Base-by-base conservation (phyloP, 2,329 filamentous ascomycete species). In the Beauveria pseudobassiana region DNA sequence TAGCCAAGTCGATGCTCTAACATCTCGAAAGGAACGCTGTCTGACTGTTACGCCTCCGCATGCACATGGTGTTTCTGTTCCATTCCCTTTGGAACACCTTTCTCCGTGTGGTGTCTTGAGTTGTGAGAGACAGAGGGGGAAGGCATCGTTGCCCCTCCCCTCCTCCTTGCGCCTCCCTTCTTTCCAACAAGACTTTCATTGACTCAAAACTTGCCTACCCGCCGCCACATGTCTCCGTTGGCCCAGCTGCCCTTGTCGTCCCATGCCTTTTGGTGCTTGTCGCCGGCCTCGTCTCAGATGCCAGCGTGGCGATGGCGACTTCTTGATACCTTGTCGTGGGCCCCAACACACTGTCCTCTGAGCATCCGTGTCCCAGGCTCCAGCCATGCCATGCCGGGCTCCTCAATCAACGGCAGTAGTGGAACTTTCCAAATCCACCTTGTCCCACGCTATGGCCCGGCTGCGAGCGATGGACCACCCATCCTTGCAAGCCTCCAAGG, bases 41-140 rank as follows among this genome's bases (percentile, higher is more conserved):
- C 49, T 49, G 50, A 56, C 59, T 62, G 53, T 57, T 57, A 38
- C 59, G 52, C 59, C 51, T 55, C 59, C 45, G 51, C 50, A 61
- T 56, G 51, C 46, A 62, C 52, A 51, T 62, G 34, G 52, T 62
- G 45, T 62, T 56, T 62, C 45, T 62, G 43, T 53, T 51, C 59
- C 51, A 62, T 49, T 48, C 60, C 40, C n/a, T 58, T 52, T 46
- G 53, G 60, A 38, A 38, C 53, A n/a, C 7, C 5, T 5, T 56
- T 46, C 60, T 58, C 60, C 60, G 60, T 57, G 52, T 61, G 45
- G 34, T 28, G 45, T 53, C 52, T 34, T 28, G 26, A n/a, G 20
- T 26, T 5, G 14, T 8, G 30, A 34, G 20, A 20, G 45, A 49
- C 20, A 14, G 54, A n/a, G 52, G 16, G 42, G 53, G 28, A 20